These are phyloP conservation scores for Nephelium lappaceum DNA, from an alignment of 345 rosid species.

Conservation along the genomic window DNA sequence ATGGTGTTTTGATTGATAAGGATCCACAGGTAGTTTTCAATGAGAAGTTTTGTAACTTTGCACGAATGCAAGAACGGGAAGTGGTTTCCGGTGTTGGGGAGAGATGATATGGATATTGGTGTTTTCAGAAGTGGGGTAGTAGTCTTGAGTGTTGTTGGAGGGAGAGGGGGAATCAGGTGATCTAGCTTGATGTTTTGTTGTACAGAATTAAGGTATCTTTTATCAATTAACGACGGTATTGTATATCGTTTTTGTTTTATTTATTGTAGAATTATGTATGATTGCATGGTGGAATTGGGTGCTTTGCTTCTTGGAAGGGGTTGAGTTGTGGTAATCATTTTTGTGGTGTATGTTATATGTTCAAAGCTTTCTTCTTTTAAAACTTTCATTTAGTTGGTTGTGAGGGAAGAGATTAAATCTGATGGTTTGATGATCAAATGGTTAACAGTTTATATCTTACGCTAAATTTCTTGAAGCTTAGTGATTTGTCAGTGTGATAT, in stretches of 20 bases:
- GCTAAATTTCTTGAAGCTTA: no score
- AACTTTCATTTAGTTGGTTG: neutral
- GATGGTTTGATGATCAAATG: neutral
- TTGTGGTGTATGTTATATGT: neutral
- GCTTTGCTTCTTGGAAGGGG: neutral
- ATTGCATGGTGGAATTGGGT: neutral
- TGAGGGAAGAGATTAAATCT: neutral
- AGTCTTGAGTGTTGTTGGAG: neutral
- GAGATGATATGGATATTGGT: slow-evolving; percentile 14
- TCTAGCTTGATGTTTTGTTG: neutral
- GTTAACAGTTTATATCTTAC: neutral
- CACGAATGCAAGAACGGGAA: slow-evolving; percentile 52
- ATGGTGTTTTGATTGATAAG: slow-evolving; percentile 58
- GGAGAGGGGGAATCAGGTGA: neutral
- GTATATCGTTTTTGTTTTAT: neutral
- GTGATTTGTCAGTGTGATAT: neutral
- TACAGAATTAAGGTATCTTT: neutral
- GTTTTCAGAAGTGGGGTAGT: neutral
- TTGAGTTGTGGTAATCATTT: neutral
- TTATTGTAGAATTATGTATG: neutral
- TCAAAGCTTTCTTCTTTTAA: neutral
- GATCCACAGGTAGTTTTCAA: slow-evolving; percentile 80
- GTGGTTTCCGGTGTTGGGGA: slow-evolving; percentile 11
- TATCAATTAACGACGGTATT: neutral
- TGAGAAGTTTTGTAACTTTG: slow-evolving; percentile 58